Base-by-base conservation (phyloP, 2,329 filamentous ascomycete species). In the Microcyclospora pomicola region DNA sequence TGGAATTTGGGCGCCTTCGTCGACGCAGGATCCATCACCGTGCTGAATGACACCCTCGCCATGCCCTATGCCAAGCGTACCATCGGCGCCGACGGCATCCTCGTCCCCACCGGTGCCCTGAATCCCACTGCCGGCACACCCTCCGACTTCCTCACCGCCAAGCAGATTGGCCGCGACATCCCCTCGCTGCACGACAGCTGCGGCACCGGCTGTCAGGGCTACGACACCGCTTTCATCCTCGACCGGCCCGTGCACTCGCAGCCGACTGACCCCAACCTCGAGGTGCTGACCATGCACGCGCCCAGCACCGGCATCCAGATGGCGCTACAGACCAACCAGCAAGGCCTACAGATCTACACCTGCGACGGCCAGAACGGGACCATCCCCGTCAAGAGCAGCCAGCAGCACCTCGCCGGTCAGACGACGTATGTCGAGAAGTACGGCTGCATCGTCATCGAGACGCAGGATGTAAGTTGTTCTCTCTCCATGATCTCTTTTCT, bases 361-460 rank as follows among this genome's bases (percentile, higher is more conserved):
- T 57, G 54, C 36, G 42, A 43, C 14, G 51, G 53, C 3, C 52
- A 55, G 46, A 51, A 57, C 33, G 53, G 53, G 5, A 54, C 48
- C 6, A 53, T 53, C 24, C 45, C 49, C 2, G 45, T 56, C 11
- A 58, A 58, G 49, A 32, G 44, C 33, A 46, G 45, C 33, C 54
- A 58, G 45, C 51, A 54, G 45, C 49, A 55, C 28, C 36, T 49
- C 16, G 27, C 36, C 15, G 45, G 44, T 15, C 36, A 43, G 38
- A 50, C 46, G 12, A 46, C 45, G n/a, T 45, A 43, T 31, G 35
- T 52, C 10, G 48, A 49, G 43, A 58, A 87, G 65, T 84, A 86
- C 54, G 86, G 84, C 27, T 95, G 88, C 60, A 55, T 94, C 16
- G 88, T 94, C 35, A 72, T 95, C 60, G 88, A 95, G 65, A 48